Evolutionary conservation across 305 asterid genomes (phyloP).

Genomic region (Fraxinus albicans): DNA sequence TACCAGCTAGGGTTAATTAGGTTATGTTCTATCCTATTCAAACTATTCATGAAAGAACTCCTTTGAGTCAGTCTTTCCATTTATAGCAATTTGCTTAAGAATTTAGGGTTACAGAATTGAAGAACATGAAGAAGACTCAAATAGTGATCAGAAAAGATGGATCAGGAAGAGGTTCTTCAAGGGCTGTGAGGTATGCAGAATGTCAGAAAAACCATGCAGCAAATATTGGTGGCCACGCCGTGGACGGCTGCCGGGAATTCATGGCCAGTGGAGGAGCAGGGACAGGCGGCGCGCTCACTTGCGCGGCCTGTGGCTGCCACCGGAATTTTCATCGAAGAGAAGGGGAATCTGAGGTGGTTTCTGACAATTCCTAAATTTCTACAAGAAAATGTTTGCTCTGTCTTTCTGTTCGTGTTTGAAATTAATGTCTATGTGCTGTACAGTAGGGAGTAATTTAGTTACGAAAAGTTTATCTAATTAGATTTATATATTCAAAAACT

Average conservation of each 20-base stretch:
- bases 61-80: background rate
- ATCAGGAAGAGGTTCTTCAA: conserved; percentile 25
- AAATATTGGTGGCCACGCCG: conserved; percentile 75
- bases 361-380: conserved; percentile 37
- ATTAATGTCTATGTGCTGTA: background rate
- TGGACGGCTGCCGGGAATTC: conserved; percentile 93
- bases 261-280: conserved; percentile 89
- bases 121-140: conserved; percentile 58
- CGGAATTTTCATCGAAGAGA: conserved; percentile 78
- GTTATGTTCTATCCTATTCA: conserved; percentile 23
- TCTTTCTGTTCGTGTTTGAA: background rate
- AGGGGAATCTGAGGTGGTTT: conserved; percentile 51
- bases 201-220: conserved; percentile 95
- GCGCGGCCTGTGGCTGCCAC: conserved; percentile 98
- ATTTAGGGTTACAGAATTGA: background rate
- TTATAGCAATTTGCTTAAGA: background rate
- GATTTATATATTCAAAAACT: background rate
- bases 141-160: conserved; percentile 54
- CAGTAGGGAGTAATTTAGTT: background rate
- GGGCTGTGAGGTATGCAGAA: conserved; percentile 61
- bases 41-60: background rate
- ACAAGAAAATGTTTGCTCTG: background rate
- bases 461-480: background rate
- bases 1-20: conserved; percentile 49
- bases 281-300: conserved; percentile 44